Base-by-base conservation (phyloP, 768 basidiomycete species). In the Phylloporus sp. region DNA sequence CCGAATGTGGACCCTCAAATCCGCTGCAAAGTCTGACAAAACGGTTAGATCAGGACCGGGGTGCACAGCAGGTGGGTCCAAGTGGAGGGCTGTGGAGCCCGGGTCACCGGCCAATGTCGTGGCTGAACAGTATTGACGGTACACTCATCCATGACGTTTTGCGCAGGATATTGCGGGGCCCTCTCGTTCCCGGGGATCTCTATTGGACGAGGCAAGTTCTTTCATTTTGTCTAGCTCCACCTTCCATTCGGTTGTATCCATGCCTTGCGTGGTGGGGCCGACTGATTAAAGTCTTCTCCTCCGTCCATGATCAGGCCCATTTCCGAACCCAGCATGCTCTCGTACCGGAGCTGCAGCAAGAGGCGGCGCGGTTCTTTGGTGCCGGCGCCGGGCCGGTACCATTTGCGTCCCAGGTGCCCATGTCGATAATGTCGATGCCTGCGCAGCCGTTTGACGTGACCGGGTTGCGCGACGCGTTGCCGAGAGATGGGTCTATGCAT, bases 1-100 rank as follows among this genome's bases (percentile, higher is more conserved):
- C 88, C 2, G 90, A 92, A 39, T 95, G 92, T 58, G 93, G 93
- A 1, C 91, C 93, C 6, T 80, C 80, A 1, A 95, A 93, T 66
- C 83, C 91, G 11, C 69, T 95, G 16, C 88, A 91, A 62, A 80
- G 78, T 15, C 80, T 95, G 6, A 78, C 87, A 0, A 94, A 93
- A 63, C 76, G 80, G 40, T 85, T 92, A 55, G 88, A 90, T 57
- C 76, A 80, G 39, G 91, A 94, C 65, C 77, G 88, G 60, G 88
- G 88, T 9, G 62, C 80, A 2, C 88, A 90, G 66, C 89, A 91
- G 75, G 90, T 91, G 61, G 22, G 67, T 62, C 26, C 7, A 12
- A 3, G 27, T 29, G 46, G n/a, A n/a, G n/a, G n/a, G n/a, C n/a
- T n/a, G n/a, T n/a, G n/a, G 42, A 35, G 40, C 50, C 57, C 47